These are phyloP conservation scores for Petrea volubilis DNA, from an alignment of 257 asterid species.

Conservation along the genomic window DNA sequence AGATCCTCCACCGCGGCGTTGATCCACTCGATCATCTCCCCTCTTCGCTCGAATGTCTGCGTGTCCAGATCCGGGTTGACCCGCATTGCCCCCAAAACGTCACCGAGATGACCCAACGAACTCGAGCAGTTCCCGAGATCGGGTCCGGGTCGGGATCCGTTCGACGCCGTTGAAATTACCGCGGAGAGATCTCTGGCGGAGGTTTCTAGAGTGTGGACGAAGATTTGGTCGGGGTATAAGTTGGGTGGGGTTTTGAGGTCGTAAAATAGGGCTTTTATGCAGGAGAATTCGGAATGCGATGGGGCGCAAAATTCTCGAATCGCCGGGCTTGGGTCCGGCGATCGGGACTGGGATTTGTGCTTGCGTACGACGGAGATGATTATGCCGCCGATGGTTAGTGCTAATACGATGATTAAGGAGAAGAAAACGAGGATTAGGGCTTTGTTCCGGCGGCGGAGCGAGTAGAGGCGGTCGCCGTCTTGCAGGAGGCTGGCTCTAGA, in stretches of 20 bases:
- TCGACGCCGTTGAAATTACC: neutral
- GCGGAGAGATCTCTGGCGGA: neutral
- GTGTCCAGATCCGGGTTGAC: constrained; percentile 29
- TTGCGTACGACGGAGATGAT: constrained; percentile 21
- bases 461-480: constrained; percentile 23
- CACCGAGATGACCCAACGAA: constrained; percentile 25
- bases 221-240: constrained; percentile 17
- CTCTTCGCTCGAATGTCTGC: constrained; percentile 21
- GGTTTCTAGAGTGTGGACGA: constrained; percentile 17
- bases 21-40: constrained; percentile 23
- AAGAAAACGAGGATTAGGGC: constrained; percentile 28
- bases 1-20: constrained; percentile 28
- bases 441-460: constrained; percentile 29
- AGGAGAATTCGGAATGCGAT: neutral
- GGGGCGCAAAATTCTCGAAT: constrained; percentile 25
- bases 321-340: constrained; percentile 11
- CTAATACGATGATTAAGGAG: constrained; percentile 32
- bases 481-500: constrained; percentile 3
- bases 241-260: constrained; percentile 5
- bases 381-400: constrained; percentile 33
- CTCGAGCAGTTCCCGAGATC: constrained; percentile 23
- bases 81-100: neutral
- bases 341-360: neutral
- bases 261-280: constrained; percentile 20
- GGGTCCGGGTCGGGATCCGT: too few species aligned